Evolutionary conservation across 345 rosid species (phyloP).

Genomic region (Camelina neglecta): DNA sequence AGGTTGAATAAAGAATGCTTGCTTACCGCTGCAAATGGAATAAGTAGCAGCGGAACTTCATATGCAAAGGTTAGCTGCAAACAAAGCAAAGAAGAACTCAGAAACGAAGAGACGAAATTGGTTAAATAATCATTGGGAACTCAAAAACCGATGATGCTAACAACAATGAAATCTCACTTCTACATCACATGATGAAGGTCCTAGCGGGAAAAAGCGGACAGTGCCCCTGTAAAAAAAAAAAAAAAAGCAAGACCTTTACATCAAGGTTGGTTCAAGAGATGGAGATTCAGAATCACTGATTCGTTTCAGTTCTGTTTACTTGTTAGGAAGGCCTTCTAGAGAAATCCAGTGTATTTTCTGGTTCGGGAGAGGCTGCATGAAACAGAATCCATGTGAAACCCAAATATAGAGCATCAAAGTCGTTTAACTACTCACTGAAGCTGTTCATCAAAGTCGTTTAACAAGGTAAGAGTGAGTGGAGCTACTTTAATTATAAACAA

Average conservation of each 20-base stretch:
- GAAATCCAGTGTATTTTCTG: constrained; percentile 96
- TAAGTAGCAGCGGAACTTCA: constrained; percentile 82
- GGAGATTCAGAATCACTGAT: neutral
- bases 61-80: constrained; percentile 92
- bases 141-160: neutral
- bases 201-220: constrained; percentile 84
- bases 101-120: neutral
- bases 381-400: constrained; percentile 8
- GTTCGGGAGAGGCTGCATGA: constrained; percentile 78
- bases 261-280: constrained; percentile 19
- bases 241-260: constrained; percentile 23
- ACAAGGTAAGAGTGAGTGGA: neutral
- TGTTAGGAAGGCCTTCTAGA: constrained; percentile 84
- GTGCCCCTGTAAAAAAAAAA: constrained; percentile 60
- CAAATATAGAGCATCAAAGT: constrained; percentile 6
- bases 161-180: constrained; percentile 59
- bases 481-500: neutral
- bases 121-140: neutral
- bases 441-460: neutral
- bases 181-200: constrained; percentile 69
- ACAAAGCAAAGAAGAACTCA: constrained; percentile 19
- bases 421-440: neutral
- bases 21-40: constrained; percentile 81
- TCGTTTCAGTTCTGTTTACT: constrained; percentile 43
- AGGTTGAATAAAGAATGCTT: constrained; percentile 27